phyloP scores from a whole-genome alignment of 1,284 basidiomycete genomes.

The Exobasidium cylindrosporum region DNA sequence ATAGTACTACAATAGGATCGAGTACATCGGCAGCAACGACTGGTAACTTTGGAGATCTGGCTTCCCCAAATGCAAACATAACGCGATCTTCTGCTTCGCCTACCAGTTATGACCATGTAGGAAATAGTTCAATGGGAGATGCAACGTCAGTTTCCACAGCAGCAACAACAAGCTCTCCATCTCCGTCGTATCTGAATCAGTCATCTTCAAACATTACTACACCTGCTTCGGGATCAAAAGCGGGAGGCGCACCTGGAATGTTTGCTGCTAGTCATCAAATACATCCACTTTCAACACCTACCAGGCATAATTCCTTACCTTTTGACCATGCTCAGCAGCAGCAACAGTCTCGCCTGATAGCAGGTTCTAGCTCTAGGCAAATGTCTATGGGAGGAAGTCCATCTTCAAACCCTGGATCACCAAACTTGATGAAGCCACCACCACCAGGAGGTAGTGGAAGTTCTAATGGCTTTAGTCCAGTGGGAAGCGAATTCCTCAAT shows the following conservation, averaged over 20 bases:
- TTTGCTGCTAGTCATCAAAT: neutral
- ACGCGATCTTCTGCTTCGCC: slow-evolving; percentile 4
- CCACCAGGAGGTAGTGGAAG: neutral
- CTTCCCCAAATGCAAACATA: neutral
- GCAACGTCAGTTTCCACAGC: neutral
- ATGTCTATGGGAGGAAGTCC: neutral
- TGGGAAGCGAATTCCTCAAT: slow-evolving; percentile 1
- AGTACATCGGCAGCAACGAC: neutral
- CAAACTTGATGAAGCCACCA: neutral
- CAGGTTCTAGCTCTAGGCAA: slow-evolving; percentile 2
- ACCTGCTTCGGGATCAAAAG: neutral
- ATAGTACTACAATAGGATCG: neutral
- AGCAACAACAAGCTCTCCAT: neutral
- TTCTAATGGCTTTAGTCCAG: neutral
- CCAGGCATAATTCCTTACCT: neutral
- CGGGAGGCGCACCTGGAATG: neutral
- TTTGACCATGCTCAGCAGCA: neutral
- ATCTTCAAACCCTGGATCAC: slow-evolving; percentile 11
- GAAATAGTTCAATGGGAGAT: neutral
- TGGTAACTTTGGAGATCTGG: neutral
- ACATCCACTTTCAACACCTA: slow-evolving; percentile 1
- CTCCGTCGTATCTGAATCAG: neutral
- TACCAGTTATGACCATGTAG: neutral
- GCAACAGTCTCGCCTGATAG: neutral
- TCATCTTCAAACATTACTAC: neutral